Evolutionary conservation across 129 eudicot species (phyloP).

Genomic region (Lactuca sativa): DNA sequence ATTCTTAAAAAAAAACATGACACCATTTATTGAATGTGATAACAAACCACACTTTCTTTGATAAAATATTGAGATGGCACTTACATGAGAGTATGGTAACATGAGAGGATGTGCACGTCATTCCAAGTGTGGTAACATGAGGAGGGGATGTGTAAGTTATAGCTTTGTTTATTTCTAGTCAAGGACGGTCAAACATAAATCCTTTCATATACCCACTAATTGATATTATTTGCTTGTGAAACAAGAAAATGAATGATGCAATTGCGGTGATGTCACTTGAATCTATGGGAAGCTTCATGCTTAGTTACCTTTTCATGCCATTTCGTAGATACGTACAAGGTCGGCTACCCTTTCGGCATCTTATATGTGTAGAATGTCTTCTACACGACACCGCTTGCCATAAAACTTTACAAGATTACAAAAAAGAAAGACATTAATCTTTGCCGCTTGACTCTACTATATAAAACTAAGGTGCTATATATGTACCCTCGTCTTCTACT

Average conservation of each 20-base stretch:
- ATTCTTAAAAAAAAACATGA: too few species aligned
- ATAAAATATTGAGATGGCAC: too few species aligned
- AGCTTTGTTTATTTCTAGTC: too few species aligned
- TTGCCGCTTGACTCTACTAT: neutral
- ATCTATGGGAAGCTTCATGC: neutral
- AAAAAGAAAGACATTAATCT: neutral
- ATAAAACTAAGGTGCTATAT: too few species aligned
- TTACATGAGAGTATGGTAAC: too few species aligned
- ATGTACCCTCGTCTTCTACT: too few species aligned
- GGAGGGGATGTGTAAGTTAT: too few species aligned
- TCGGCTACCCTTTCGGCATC: neutral
- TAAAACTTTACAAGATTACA: neutral
- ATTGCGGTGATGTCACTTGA: neutral
- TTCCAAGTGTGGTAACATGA: neutral
- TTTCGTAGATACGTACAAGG: neutral
- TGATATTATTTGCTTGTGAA: constrained; percentile 1
- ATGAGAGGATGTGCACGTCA: too few species aligned
- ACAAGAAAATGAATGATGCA: constrained; percentile 15
- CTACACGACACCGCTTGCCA: neutral
- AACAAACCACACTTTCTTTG: too few species aligned
- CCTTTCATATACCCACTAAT: too few species aligned
- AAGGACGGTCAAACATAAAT: neutral
- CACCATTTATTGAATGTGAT: too few species aligned
- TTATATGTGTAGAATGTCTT: neutral
- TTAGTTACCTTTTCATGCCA: neutral